A percentile compares a stretch with the other conserved stretches of the same genome.
These are phyloP conservation scores for Adansonia grandidieri DNA, from an alignment of 441 rosid species.

Conservation along the genomic window DNA sequence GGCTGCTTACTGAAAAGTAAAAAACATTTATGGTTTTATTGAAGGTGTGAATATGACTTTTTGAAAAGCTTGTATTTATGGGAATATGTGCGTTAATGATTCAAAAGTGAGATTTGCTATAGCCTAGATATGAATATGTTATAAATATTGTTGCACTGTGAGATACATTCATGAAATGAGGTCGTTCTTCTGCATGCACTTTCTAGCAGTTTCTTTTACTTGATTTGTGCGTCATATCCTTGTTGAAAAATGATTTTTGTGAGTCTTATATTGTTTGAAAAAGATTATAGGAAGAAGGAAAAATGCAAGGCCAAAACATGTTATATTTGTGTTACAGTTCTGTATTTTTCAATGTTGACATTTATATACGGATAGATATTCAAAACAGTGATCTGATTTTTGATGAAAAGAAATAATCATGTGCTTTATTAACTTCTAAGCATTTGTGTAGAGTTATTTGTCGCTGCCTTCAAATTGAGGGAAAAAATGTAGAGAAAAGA, in stretches of 20 bases:
- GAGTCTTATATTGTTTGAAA: not conserved
- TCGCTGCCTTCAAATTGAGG: not conserved
- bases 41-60: not conserved
- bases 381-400: not conserved
- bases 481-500: not conserved
- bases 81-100: not conserved
- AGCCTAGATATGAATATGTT: not conserved
- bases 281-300: not conserved
- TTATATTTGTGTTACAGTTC: too few species aligned
- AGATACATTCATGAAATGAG: not conserved
- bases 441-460: not conserved
- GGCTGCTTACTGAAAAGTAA: not conserved
- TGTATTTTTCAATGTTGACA: too few species aligned
- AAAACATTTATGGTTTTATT: not conserved
- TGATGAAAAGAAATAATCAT: not conserved
- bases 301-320: not conserved
- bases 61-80: not conserved
- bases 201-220: not conserved
- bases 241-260: not conserved
- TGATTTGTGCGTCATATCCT: not conserved
- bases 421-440: not conserved
- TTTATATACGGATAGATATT: too few species aligned
- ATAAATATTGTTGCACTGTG: not conserved
- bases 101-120: not conserved
- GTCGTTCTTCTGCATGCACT: not conserved